phyloP scores from a whole-genome alignment of 2,329 filamentous ascomycete species.

The Alternaria conjuncta region DNA sequence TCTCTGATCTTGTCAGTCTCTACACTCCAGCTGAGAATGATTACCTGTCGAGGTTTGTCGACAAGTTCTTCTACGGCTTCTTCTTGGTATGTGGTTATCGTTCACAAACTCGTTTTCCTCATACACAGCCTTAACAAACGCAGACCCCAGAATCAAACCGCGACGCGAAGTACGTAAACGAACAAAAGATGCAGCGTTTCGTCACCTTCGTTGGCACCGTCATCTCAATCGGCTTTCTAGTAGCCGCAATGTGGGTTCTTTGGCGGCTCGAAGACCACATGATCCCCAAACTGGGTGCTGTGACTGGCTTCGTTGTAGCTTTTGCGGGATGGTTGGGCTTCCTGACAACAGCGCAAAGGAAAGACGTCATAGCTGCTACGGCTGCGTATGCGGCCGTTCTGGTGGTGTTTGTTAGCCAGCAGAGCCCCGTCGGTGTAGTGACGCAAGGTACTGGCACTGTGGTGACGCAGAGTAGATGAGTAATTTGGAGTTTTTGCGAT shows the following conservation, averaged over 20 bases:
- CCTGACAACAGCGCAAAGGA: background rate
- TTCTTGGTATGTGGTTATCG: background rate
- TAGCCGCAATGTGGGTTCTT: background rate
- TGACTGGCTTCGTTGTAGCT: accelerated
- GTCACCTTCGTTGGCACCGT: background rate
- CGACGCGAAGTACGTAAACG: background rate
- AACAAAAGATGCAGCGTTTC: background rate
- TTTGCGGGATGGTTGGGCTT: background rate
- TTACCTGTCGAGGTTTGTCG: background rate
- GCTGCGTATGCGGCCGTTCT: background rate
- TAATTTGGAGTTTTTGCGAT: too few species aligned
- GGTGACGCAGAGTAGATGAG: too few species aligned
- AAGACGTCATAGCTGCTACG: background rate
- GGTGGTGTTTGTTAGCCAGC: background rate
- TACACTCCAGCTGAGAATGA: background rate
- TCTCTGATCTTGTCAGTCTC: background rate
- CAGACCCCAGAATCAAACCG: accelerated
- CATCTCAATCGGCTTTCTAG: background rate
- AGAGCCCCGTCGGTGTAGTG: too few species aligned
- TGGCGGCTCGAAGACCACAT: background rate
- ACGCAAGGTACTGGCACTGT: too few species aligned
- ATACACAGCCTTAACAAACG: too few species aligned
- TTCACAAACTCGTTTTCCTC: too few species aligned
- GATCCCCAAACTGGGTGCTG: accelerated
- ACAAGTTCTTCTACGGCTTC: accelerated